Conservation (phyloP, 176 grass and related monocot genomes). For the Carex scoparia region DNA sequence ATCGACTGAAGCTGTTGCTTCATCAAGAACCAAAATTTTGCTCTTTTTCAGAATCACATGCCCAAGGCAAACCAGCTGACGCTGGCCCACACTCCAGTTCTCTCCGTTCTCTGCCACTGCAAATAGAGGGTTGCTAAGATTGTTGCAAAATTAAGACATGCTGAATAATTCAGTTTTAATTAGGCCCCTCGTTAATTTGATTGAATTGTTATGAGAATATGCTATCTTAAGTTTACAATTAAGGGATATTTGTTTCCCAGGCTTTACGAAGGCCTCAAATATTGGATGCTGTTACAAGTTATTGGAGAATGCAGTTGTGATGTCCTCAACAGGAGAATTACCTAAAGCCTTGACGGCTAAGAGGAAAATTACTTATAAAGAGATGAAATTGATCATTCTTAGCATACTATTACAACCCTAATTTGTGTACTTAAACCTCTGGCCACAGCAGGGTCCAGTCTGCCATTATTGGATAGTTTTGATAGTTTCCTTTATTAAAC, state of each 20-base stretch:
- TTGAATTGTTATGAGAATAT: not conserved
- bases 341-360: too few relatives aligned
- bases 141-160: not conserved
- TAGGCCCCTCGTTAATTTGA: not conserved
- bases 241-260: not conserved
- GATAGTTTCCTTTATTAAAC: too few relatives aligned
- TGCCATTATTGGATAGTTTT: too few relatives aligned
- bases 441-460: too few relatives aligned
- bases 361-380: too few relatives aligned
- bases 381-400: too few relatives aligned
- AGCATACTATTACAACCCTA: too few relatives aligned
- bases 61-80: slow-evolving; percentile 65
- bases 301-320: not conserved
- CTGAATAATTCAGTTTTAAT: not conserved
- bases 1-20: slow-evolving; percentile 76
- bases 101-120: slow-evolving; percentile 91
- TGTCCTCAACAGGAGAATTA: too few relatives aligned
- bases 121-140: slow-evolving; percentile 1
- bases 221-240: not conserved
- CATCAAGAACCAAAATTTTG: slow-evolving; percentile 74
- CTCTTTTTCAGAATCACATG: slow-evolving; percentile 79
- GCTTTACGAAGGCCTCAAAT: not conserved
- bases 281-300: not conserved
- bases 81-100: slow-evolving; percentile 88
- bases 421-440: too few relatives aligned